These are phyloP conservation scores for Truncatella angustata DNA, from an alignment of 2,329 filamentous ascomycete genomes.

Conservation along the genomic window DNA sequence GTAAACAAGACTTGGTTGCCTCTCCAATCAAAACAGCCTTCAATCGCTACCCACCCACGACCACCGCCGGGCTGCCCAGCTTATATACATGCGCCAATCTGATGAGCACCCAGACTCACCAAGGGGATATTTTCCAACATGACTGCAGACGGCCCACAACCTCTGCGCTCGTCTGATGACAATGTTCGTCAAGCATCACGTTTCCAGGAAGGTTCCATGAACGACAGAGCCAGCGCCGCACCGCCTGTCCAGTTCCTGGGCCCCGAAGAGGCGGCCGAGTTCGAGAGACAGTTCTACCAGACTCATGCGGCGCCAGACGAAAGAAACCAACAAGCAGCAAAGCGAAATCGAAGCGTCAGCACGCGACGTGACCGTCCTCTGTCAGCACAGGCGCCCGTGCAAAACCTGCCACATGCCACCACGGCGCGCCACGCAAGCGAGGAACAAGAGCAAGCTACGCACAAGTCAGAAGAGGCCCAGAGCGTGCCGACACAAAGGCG, in stretches of 20 bases:
- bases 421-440: not conserved
- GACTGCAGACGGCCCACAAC: conserved; percentile 15
- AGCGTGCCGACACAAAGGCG: conserved; percentile 26
- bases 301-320: not conserved
- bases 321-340: not conserved
- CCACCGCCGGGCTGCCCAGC: too few relatives aligned
- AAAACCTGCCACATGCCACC: conserved; percentile 10
- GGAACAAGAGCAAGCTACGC: conserved; percentile 8
- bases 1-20: not conserved
- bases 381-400: conserved; percentile 20
- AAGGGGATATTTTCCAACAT: not conserved
- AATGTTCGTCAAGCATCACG: conserved; percentile 27
- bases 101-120: too few relatives aligned
- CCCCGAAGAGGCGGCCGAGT: conserved; percentile 25
- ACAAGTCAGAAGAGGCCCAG: conserved; percentile 4
- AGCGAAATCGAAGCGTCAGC: not conserved
- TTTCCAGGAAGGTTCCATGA: conserved; percentile 84
- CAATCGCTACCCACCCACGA: too few relatives aligned
- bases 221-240: conserved; percentile 69
- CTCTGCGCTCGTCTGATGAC: conserved; percentile 27
- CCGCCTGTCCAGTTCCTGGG: conserved; percentile 68
- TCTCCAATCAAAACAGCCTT: not conserved
- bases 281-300: conserved; percentile 28
- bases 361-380: conserved; percentile 14
- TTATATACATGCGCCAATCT: too few relatives aligned